These are phyloP conservation scores for Metschnikowia noctiluminum DNA, from an alignment of 805 yeast species.

Conservation along the genomic window DNA sequence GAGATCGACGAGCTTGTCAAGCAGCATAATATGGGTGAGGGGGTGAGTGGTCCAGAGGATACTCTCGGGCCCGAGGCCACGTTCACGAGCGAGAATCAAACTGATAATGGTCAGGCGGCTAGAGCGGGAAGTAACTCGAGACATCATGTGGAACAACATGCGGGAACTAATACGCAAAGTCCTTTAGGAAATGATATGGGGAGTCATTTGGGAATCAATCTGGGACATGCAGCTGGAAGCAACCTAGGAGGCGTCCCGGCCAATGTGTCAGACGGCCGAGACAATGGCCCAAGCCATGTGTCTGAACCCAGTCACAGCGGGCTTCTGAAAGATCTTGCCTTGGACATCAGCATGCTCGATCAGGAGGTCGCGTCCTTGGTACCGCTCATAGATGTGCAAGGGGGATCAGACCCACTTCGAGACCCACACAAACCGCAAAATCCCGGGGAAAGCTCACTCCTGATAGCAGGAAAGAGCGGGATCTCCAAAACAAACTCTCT, in stretches of 20 bases:
- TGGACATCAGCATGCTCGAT: constrained; percentile 33
- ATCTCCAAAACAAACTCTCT: constrained; percentile 5
- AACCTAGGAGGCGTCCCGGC: too few relatives aligned
- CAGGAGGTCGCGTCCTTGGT: constrained; percentile 40
- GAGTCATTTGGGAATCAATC: too few relatives aligned
- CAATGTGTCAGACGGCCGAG: too few relatives aligned
- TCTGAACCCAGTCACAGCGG: not conserved
- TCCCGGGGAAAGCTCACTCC: constrained; percentile 2
- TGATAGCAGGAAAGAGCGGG: constrained; percentile 4
- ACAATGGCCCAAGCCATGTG: too few relatives aligned
- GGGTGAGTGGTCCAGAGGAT: constrained; percentile 23
- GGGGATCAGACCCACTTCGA: not conserved
- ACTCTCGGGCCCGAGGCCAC: too few relatives aligned
- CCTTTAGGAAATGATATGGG: too few relatives aligned
- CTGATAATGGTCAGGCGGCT: too few relatives aligned
- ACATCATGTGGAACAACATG: constrained; percentile 5
- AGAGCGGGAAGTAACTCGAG: not conserved
- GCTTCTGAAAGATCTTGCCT: constrained; percentile 18
- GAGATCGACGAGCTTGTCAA: constrained; percentile 35
- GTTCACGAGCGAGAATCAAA: too few relatives aligned
- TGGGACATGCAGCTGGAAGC: too few relatives aligned
- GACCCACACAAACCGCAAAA: too few relatives aligned
- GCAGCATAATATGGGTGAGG: constrained; percentile 35
- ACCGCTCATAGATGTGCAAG: constrained; percentile 37
- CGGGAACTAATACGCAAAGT: too few relatives aligned